phyloP scores from a whole-genome alignment of 2,329 filamentous ascomycete genomes.

The Rhexocercosporidium sp. region DNA sequence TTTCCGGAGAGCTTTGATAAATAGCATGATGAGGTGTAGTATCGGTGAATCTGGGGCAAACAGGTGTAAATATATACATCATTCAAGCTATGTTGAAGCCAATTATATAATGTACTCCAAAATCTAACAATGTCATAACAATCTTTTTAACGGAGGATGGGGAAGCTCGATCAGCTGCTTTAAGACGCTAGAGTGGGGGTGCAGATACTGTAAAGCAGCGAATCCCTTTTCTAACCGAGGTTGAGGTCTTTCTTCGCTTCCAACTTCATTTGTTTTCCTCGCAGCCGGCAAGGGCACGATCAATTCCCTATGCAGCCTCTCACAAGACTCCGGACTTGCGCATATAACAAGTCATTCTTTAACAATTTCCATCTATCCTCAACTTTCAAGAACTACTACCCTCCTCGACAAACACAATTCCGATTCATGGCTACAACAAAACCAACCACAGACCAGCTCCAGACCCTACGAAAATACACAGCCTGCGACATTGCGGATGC shows the following conservation, averaged over 20 bases:
- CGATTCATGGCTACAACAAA: slow-evolving; percentile 12
- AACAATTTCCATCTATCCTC: background rate
- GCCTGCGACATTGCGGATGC: slow-evolving; percentile 73
- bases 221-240: slow-evolving; percentile 7
- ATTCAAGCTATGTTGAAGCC: too few species aligned
- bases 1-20: too few species aligned
- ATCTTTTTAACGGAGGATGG: too few species aligned
- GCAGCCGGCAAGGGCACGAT: background rate
- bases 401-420: background rate
- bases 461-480: slow-evolving; percentile 44
- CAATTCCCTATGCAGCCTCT: background rate
- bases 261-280: background rate
- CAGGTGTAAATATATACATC: too few species aligned
- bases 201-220: slow-evolving; percentile 2
- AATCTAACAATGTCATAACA: too few species aligned
- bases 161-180: too few species aligned
- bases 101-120: too few species aligned
- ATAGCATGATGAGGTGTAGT: too few species aligned
- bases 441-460: slow-evolving; percentile 19
- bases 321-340: background rate
- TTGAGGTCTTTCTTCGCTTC: background rate
- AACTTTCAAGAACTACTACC: background rate
- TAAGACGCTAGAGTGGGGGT: background rate
- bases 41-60: too few species aligned
- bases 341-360: background rate